phyloP scores from a whole-genome alignment of 257 asterid genomes.

The Catharanthus roseus region DNA sequence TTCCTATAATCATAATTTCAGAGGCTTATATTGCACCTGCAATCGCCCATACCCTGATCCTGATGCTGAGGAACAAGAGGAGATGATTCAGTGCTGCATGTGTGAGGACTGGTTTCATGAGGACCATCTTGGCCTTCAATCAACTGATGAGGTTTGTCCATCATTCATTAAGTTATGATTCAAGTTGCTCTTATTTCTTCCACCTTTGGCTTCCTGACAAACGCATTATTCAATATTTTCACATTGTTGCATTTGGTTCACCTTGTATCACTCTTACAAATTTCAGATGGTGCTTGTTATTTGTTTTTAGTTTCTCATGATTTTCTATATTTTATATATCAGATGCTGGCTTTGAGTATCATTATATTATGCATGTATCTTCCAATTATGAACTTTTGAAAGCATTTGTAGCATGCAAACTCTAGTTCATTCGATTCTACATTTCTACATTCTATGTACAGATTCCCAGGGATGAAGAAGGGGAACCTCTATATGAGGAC shows the following conservation, averaged over 20 bases:
- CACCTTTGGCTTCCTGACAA: no score
- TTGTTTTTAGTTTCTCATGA: background rate
- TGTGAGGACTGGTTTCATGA: slow-evolving; percentile 99
- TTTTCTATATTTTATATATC: no score
- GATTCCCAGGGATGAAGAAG: slow-evolving; percentile 89
- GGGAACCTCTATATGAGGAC: slow-evolving; percentile 82
- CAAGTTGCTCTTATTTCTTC: background rate
- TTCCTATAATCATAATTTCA: slow-evolving; percentile 80
- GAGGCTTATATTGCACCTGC: slow-evolving; percentile 92
- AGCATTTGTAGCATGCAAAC: background rate
- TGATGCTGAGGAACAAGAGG: slow-evolving; percentile 77
- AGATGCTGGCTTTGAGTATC: no score
- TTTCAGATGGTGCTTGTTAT: background rate
- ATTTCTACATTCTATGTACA: slow-evolving; percentile 19
- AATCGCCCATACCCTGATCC: slow-evolving; percentile 93
- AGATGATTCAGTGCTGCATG: slow-evolving; percentile 91
- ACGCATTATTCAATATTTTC: background rate
- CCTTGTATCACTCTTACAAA: background rate
- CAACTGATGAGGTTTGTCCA: slow-evolving; percentile 56
- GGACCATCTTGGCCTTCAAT: slow-evolving; percentile 76
- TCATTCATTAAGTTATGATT: slow-evolving; percentile 3
- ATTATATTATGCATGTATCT: background rate
- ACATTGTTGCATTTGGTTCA: background rate
- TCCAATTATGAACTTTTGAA: background rate
- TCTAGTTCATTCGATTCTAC: slow-evolving; percentile 7